phyloP scores from a whole-genome alignment of 2,329 filamentous ascomycete genomes.

The Cadophora luteo-olivacea region DNA sequence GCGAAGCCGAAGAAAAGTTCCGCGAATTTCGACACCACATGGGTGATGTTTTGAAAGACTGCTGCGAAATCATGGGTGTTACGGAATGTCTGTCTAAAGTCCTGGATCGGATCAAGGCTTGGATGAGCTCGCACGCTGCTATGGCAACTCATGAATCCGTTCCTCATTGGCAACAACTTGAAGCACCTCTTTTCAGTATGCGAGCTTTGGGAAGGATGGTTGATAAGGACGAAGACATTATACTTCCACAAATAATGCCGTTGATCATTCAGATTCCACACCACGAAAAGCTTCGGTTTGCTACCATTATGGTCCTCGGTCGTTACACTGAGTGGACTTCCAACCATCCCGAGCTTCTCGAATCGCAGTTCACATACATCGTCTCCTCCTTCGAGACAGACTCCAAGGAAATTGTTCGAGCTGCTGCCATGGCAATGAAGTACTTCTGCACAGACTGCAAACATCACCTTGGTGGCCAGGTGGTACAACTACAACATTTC shows the following conservation, averaged over 20 bases:
- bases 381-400: constrained; percentile 89
- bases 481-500: constrained; percentile 86
- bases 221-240: constrained; percentile 82
- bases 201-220: constrained; percentile 97
- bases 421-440: constrained; percentile 91
- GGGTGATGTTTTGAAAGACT: constrained; percentile 97
- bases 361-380: constrained; percentile 94
- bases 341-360: constrained; percentile 88
- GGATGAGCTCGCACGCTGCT: constrained; percentile 83
- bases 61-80: constrained; percentile 94
- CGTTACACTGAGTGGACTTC: constrained; percentile 98
- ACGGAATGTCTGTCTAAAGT: constrained; percentile 91
- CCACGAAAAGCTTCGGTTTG: constrained; percentile 98
- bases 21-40: constrained; percentile 95
- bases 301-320: constrained; percentile 96
- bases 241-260: constrained; percentile 90
- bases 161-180: constrained; percentile 94
- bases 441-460: constrained; percentile 98
- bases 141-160: constrained; percentile 77
- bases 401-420: constrained; percentile 89
- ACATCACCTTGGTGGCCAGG: constrained; percentile 81
- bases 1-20: constrained; percentile 96
- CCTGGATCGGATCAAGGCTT: constrained; percentile 82
- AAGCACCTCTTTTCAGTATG: constrained; percentile 94
- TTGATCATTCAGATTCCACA: constrained; percentile 92